A percentile compares a stretch with the other conserved stretches of the same genome.
These are phyloP conservation scores for Aegilops bicornis DNA, from an alignment of 176 grass and related monocot genomes.

Conservation along the genomic window DNA sequence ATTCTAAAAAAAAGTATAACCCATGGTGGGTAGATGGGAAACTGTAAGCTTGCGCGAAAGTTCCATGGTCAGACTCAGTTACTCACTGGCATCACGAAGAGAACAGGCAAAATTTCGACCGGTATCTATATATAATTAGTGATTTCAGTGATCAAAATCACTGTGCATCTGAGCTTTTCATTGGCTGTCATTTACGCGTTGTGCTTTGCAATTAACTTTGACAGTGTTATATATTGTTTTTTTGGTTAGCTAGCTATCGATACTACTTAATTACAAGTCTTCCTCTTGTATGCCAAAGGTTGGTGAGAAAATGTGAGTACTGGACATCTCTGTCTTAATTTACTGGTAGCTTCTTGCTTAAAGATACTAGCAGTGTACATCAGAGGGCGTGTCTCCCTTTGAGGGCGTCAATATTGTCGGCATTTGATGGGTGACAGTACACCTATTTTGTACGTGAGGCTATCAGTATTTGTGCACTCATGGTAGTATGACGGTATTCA, in stretches of 20 bases:
- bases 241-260: neutral
- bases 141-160: neutral
- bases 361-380: neutral
- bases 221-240: neutral
- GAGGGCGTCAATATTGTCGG: neutral
- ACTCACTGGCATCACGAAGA: too few relatives aligned
- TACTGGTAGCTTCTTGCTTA: neutral
- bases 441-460: neutral
- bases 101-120: too few relatives aligned
- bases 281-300: too few relatives aligned
- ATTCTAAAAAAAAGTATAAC: neutral
- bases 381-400: neutral
- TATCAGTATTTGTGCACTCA: neutral
- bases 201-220: neutral
- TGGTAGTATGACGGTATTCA: neutral
- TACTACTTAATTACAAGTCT: neutral
- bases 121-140: neutral
- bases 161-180: too few relatives aligned
- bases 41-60: neutral
- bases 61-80: neutral
- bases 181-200: neutral
- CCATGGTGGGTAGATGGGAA: neutral
- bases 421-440: neutral
- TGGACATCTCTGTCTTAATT: neutral
- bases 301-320: too few relatives aligned